A percentile compares a stretch with the other conserved stretches of the same genome.
Conservation (phyloP, 2,329 filamentous ascomycete genomes). For the Daldinia eschscholtzii region DNA sequence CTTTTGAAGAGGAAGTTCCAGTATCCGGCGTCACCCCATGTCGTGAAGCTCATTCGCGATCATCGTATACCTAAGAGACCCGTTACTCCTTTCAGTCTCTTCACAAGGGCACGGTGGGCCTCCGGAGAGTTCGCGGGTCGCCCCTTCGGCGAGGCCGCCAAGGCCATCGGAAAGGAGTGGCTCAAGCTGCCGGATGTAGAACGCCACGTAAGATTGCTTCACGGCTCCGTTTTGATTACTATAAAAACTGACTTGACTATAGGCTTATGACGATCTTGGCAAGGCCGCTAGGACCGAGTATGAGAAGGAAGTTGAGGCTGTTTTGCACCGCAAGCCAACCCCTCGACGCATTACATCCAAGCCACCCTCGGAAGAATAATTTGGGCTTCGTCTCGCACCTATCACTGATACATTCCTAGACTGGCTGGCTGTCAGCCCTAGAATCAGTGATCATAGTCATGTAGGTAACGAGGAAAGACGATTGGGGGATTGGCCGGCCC, state of each 20-base stretch:
- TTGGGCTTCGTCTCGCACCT: not conserved
- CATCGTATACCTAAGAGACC: constrained; percentile 61
- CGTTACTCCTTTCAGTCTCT: constrained; percentile 54
- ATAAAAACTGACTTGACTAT: constrained; percentile 41
- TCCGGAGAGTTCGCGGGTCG: constrained; percentile 45
- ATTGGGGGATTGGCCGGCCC: constrained; percentile 12
- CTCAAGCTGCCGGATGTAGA: constrained; percentile 57
- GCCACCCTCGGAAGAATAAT: not conserved
- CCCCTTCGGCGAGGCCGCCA: constrained; percentile 42
- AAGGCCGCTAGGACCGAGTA: constrained; percentile 51
- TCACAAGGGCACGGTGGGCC: constrained; percentile 55
- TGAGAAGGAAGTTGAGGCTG: constrained; percentile 47
- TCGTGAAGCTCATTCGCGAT: constrained; percentile 57
- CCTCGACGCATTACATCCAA: not conserved
- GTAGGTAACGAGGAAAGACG: constrained; percentile 1
- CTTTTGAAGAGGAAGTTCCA: constrained; percentile 55
- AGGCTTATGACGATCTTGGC: constrained; percentile 55
- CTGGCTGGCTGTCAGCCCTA: not conserved
- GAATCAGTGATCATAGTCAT: constrained; percentile 2
- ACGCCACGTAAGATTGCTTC: constrained; percentile 56
- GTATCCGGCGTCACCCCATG: constrained; percentile 36
- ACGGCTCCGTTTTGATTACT: not conserved
- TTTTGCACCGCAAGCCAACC: constrained; percentile 39
- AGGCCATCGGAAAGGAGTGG: constrained; percentile 57
- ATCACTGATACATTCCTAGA: not conserved